These are phyloP conservation scores for Psilocybe tampanensis DNA, from an alignment of 768 basidiomycete species.

Conservation along the genomic window DNA sequence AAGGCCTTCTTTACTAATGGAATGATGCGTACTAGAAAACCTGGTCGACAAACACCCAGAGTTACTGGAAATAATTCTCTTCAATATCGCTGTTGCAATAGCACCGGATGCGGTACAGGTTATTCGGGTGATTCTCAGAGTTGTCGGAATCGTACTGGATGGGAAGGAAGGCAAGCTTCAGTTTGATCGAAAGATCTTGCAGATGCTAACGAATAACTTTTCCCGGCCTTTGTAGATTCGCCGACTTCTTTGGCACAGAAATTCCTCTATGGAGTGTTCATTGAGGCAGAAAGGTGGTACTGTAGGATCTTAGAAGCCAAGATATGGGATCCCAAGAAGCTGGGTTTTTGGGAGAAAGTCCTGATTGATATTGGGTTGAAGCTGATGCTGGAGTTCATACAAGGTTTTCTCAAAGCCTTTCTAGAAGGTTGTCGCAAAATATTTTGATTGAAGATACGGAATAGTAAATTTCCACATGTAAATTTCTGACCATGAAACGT, in stretches of 20 bases:
- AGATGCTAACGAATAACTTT: too few relatives aligned
- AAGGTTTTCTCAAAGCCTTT: background rate
- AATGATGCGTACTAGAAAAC: background rate
- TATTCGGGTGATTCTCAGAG: background rate
- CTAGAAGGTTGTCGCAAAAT: background rate
- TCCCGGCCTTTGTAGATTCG: too few relatives aligned
- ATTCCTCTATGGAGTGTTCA: constrained; percentile 32
- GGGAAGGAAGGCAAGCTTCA: background rate
- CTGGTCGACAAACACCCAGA: background rate
- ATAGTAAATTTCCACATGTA: background rate
- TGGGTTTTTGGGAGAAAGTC: background rate
- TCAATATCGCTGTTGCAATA: background rate
- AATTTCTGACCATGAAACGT: too few relatives aligned
- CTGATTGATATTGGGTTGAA: background rate
- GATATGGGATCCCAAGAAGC: constrained; percentile 10
- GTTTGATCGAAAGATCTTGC: too few relatives aligned
- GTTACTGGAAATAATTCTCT: background rate
- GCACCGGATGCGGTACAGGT: background rate
- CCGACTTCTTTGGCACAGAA: constrained; percentile 37
- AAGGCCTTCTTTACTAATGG: background rate
- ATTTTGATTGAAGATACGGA: background rate
- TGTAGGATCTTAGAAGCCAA: constrained; percentile 27
- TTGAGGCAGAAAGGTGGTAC: constrained; percentile 37
- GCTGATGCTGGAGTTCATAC: background rate
- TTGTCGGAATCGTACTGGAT: background rate